phyloP scores from a whole-genome alignment of 2,329 filamentous ascomycete genomes.

The Paraphoma sp. region DNA sequence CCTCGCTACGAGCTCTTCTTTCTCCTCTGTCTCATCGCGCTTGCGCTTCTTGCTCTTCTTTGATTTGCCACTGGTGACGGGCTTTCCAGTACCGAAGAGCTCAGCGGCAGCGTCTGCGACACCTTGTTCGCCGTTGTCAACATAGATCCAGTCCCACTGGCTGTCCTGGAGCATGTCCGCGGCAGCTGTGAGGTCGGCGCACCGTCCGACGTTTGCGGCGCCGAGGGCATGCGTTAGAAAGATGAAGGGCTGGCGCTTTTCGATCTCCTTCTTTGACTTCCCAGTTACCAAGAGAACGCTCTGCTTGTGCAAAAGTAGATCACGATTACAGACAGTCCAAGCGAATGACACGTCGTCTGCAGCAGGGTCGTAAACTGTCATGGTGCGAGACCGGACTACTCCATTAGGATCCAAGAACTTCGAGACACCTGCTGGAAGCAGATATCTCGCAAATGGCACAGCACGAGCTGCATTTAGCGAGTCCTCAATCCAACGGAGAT shows the following conservation, averaged over 20 bases:
- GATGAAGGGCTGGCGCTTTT: constrained; percentile 73
- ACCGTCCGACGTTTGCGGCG: constrained; percentile 69
- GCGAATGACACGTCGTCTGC: constrained; percentile 50
- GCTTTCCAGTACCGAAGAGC: constrained; percentile 50
- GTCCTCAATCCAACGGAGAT: constrained; percentile 78
- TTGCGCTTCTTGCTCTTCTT: constrained; percentile 53
- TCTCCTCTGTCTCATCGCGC: constrained; percentile 41
- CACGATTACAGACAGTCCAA: constrained; percentile 50
- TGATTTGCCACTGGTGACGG: constrained; percentile 25
- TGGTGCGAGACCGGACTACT: constrained; percentile 75
- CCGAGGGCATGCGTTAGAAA: constrained; percentile 84
- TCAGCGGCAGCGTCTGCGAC: constrained; percentile 61
- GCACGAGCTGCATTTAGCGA: constrained; percentile 69
- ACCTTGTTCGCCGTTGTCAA: constrained; percentile 71
- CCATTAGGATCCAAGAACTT: constrained; percentile 69
- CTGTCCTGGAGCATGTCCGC: constrained; percentile 62
- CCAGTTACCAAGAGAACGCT: constrained; percentile 75
- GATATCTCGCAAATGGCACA: constrained; percentile 79
- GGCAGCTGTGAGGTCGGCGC: constrained; percentile 70
- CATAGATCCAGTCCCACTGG: constrained; percentile 80
- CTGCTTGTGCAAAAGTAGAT: constrained; percentile 68
- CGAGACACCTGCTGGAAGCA: constrained; percentile 85
- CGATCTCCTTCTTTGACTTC: constrained; percentile 66
- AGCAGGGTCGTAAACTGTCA: constrained; percentile 67
- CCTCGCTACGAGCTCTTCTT: constrained; percentile 32